These are phyloP conservation scores for Exophiala spinifera DNA, from an alignment of 2,329 filamentous ascomycete species.

Conservation along the genomic window DNA sequence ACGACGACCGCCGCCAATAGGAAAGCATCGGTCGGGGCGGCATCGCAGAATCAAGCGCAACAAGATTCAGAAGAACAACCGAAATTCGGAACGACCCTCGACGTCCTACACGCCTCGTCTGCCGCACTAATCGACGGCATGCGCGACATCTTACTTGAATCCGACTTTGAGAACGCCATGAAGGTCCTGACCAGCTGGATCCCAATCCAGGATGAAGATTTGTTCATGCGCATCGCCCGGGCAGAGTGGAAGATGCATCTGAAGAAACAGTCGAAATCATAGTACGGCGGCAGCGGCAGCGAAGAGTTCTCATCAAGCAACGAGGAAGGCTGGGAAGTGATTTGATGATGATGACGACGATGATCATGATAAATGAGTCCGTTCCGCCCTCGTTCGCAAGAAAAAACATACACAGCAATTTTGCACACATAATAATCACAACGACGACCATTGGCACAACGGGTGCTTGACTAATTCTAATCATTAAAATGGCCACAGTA, in stretches of 20 bases:
- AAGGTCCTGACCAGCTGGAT: slow-evolving; percentile 93
- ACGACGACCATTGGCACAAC: no score
- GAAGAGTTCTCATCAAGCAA: neutral
- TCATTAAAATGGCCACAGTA: no score
- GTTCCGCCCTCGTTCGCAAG: no score
- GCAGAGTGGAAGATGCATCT: slow-evolving; percentile 75
- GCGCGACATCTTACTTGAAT: slow-evolving; percentile 80
- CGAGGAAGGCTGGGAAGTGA: neutral
- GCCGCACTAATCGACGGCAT: slow-evolving; percentile 89
- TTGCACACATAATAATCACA: no score
- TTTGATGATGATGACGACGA: neutral
- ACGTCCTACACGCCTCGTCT: slow-evolving; percentile 84
- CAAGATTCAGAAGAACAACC: slow-evolving; percentile 11
- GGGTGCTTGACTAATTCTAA: no score
- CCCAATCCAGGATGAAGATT: slow-evolving; percentile 87
- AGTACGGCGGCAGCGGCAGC: no score
- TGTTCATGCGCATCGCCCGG: slow-evolving; percentile 85
- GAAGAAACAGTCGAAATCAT: slow-evolving; percentile 41
- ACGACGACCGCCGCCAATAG: neutral
- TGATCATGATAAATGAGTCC: no score
- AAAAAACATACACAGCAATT: no score
- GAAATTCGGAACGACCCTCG: slow-evolving; percentile 63
- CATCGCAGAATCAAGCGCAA: no score
- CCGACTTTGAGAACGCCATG: slow-evolving; percentile 97
- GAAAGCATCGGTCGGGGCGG: no score